Conservation (phyloP, 2,329 filamentous ascomycete species). For the Drechslera avenae region DNA sequence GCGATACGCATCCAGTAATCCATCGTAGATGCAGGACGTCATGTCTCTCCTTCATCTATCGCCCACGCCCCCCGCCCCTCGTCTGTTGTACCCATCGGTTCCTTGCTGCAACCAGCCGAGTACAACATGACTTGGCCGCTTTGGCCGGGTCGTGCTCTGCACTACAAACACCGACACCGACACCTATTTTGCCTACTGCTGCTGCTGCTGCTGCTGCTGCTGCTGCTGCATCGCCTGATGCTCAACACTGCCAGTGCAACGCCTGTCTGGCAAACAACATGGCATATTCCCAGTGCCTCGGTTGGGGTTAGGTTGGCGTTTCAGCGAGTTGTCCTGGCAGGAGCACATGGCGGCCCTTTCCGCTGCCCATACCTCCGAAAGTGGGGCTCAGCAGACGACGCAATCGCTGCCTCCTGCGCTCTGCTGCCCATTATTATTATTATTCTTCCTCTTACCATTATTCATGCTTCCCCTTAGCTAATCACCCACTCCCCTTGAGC, state of each 20-base stretch:
- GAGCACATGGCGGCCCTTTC: constrained; percentile 16
- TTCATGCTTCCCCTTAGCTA: no score
- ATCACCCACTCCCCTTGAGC: constrained; percentile 1
- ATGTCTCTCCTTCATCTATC: background rate
- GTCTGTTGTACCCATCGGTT: no score
- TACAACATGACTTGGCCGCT: constrained; percentile 6
- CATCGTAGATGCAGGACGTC: no score
- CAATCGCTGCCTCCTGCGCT: constrained; percentile 5
- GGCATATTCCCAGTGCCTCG: background rate
- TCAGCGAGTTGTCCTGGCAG: background rate
- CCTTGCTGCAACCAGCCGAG: background rate
- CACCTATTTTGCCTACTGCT: no score
- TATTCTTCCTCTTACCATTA: no score
- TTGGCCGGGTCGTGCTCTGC: constrained; percentile 12
- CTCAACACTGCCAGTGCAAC: no score
- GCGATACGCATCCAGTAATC: no score
- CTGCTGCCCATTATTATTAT: background rate
- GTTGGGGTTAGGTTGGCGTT: constrained; percentile 1
- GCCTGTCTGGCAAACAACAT: no score
- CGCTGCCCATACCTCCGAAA: constrained; percentile 16
- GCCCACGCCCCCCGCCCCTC: no score
- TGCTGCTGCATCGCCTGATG: background rate
- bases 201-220: no score
- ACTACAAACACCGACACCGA: background rate
- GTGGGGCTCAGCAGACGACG: constrained; percentile 7